A percentile compares a stretch with the other conserved stretches of the same genome.
Evolutionary conservation across 768 basidiomycete genomes (phyloP).

Genomic region (Asterophora parasitica): DNA sequence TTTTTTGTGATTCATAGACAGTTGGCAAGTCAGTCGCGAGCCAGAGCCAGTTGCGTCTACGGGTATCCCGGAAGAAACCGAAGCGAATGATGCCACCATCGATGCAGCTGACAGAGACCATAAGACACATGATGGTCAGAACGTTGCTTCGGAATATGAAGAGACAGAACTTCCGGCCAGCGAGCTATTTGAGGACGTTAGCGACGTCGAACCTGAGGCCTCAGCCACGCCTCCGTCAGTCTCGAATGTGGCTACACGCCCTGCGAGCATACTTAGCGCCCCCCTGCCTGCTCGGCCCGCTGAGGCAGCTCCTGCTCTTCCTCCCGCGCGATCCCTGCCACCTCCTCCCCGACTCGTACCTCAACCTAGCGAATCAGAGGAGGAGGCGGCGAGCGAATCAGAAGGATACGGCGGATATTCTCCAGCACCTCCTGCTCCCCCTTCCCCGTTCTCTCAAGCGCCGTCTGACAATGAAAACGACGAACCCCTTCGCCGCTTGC

Average conservation of each 20-base stretch:
- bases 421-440: background rate
- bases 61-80: conserved; percentile 10
- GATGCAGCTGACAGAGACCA: conserved; percentile 3
- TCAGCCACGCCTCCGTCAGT: conserved; percentile 16
- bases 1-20: conserved; percentile 14
- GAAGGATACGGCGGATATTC: background rate
- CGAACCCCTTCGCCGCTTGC: conserved; percentile 13
- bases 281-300: background rate
- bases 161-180: conserved; percentile 4
- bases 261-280: conserved; percentile 7
- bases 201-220: conserved; percentile 7
- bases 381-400: conserved; percentile 16
- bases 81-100: conserved; percentile 9
- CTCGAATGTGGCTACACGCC: conserved; percentile 12
- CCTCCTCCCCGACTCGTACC: conserved; percentile 25
- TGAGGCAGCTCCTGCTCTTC: background rate
- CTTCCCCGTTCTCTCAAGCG: conserved; percentile 1
- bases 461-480: conserved; percentile 15
- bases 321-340: conserved; percentile 10
- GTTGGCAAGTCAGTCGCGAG: conserved; percentile 9
- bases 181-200: conserved; percentile 4
- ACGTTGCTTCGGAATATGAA: background rate
- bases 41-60: conserved; percentile 1
- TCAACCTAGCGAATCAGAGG: conserved; percentile 23
- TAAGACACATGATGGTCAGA: conserved; percentile 11